Evolutionary conservation across 148 eudicot species (phyloP).

Genomic region (Rheum nobile): DNA sequence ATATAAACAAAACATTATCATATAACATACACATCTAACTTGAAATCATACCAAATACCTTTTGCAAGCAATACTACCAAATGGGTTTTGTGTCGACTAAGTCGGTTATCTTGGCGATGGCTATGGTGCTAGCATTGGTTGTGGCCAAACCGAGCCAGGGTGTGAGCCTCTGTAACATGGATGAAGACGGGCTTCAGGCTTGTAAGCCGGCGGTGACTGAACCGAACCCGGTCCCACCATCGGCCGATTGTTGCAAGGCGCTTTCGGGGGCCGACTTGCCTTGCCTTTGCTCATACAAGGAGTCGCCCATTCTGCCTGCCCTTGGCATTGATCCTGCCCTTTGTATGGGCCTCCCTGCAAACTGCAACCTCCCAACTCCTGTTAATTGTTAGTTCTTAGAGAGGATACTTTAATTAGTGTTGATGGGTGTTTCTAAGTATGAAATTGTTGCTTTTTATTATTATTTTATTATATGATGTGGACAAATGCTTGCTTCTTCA

Average conservation of each 20-base stretch:
- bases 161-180: constrained; percentile 30
- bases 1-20: neutral
- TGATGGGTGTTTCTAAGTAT: too few species aligned
- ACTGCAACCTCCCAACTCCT: constrained; percentile 23
- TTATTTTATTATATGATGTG: too few species aligned
- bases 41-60: neutral
- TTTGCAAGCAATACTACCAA: neutral
- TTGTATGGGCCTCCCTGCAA: constrained; percentile 36
- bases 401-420: too few species aligned
- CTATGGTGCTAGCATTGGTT: constrained; percentile 6
- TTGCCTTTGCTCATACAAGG: constrained; percentile 48
- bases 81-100: constrained; percentile 13
- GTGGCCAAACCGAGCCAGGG: constrained; percentile 12
- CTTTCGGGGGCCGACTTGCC: constrained; percentile 26
- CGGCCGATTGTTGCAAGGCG: constrained; percentile 30
- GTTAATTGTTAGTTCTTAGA: neutral
- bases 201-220: constrained; percentile 33
- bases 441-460: too few species aligned
- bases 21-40: neutral
- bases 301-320: constrained; percentile 20
- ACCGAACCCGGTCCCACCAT: constrained; percentile 24
- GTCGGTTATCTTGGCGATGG: constrained; percentile 18
- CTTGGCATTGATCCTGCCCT: constrained; percentile 44
- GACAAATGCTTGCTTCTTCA: too few species aligned
- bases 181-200: constrained; percentile 15